phyloP scores from a whole-genome alignment of 129 eudicot genomes.

The Kitagawia praeruptora region DNA sequence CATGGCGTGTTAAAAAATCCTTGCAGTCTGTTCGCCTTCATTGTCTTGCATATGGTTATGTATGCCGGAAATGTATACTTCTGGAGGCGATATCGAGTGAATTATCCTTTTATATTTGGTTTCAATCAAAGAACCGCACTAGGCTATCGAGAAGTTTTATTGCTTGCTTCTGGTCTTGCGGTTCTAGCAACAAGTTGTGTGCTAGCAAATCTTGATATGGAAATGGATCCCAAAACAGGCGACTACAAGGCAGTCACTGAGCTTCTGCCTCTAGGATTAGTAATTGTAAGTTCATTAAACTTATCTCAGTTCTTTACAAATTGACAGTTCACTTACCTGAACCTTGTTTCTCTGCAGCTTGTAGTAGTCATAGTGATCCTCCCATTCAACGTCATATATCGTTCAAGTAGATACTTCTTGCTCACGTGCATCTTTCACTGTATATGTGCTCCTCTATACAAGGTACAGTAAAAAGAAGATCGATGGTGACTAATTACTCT shows the following conservation, averaged over 20 bases:
- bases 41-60: conserved; percentile 38
- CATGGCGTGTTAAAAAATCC: background rate
- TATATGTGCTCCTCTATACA: conserved; percentile 16
- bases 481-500: background rate
- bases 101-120: conserved; percentile 39
- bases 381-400: conserved; percentile 21
- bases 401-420: conserved; percentile 19
- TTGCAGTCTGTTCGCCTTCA: conserved; percentile 34
- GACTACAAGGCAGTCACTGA: conserved; percentile 7
- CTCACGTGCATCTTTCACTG: conserved; percentile 15
- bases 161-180: conserved; percentile 22
- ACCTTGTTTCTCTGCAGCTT: conserved; percentile 8
- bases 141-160: conserved; percentile 29
- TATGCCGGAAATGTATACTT: conserved; percentile 35
- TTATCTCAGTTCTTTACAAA: background rate
- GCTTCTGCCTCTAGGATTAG: conserved; percentile 16
- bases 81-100: conserved; percentile 39
- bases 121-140: conserved; percentile 36
- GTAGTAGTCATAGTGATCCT: conserved; percentile 5
- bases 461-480: background rate
- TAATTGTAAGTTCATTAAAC: conserved; percentile 7
- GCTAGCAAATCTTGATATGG: conserved; percentile 32
- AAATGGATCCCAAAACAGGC: conserved; percentile 14
- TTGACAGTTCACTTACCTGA: background rate
- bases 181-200: conserved; percentile 28